phyloP scores from a whole-genome alignment of 108 stramenopile genomes.

The Fragilariopsis cylindrus region DNA sequence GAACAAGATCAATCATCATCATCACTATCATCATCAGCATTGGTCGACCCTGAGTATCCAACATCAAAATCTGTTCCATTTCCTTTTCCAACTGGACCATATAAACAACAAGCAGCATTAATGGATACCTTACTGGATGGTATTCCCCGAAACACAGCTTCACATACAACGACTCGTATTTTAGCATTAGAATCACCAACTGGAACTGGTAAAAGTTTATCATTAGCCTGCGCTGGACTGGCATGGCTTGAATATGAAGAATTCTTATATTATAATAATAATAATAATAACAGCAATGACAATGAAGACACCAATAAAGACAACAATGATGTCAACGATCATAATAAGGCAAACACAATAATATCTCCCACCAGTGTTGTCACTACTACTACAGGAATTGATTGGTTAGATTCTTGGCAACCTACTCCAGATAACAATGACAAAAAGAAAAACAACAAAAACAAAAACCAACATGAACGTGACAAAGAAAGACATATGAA shows the following conservation, averaged over 20 bases:
- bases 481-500: not conserved
- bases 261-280: conserved; percentile 31
- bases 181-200: conserved; percentile 83
- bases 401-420: conserved; percentile 80
- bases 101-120: conserved; percentile 70
- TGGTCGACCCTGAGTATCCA: conserved; percentile 13
- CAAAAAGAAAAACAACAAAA: not conserved
- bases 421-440: conserved; percentile 28
- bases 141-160: conserved; percentile 21
- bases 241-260: conserved; percentile 74
- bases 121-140: conserved; percentile 74
- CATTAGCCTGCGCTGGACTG: conserved; percentile 76
- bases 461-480: not conserved
- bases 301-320: not conserved
- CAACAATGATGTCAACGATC: not conserved
- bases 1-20: not conserved
- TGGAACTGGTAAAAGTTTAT: conserved; percentile 81
- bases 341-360: not conserved
- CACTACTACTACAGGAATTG: conserved; percentile 39
- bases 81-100: conserved; percentile 64
- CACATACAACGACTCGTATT: conserved; percentile 28
- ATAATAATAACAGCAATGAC: not conserved
- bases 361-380: conserved; percentile 9
- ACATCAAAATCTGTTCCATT: conserved; percentile 54
- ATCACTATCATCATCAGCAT: not conserved